Percentiles rank a stretch among this genome's conserved stretches.
phyloP scores from a whole-genome alignment of 2,329 filamentous ascomycete species.

The Talaromyces sp. region DNA sequence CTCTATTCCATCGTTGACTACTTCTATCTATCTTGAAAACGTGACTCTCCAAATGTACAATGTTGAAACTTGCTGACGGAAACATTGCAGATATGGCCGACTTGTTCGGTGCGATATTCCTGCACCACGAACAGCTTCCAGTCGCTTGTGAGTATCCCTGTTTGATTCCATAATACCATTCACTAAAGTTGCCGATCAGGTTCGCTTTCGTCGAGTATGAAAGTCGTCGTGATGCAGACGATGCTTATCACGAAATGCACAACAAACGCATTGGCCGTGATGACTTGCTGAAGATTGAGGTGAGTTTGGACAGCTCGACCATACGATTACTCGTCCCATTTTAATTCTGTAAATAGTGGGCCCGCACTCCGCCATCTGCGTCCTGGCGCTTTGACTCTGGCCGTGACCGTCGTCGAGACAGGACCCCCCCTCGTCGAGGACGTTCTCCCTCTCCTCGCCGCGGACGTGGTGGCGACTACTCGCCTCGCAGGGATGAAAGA shows the following conservation, averaged over 20 bases:
- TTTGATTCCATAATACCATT: conserved; percentile 21
- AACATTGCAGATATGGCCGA: conserved; percentile 76
- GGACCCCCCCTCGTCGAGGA: conserved; percentile 73
- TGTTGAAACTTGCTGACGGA: conserved; percentile 29
- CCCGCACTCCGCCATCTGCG: conserved; percentile 92
- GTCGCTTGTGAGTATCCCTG: conserved; percentile 75
- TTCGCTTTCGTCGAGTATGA: conserved; percentile 99
- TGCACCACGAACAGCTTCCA: conserved; percentile 86
- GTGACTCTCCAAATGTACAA: conserved; percentile 1
- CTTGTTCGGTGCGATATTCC: conserved; percentile 98
- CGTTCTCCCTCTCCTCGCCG: conserved; percentile 58
- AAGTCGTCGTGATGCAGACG: conserved; percentile 94
- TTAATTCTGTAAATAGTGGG: conserved; percentile 65
- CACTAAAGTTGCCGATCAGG: conserved; percentile 39
- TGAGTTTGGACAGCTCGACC: conserved; percentile 45
- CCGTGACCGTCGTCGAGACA: conserved; percentile 63
- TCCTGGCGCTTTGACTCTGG: conserved; percentile 98
- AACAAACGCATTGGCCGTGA: conserved; percentile 97
- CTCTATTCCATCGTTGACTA: conserved; percentile 13
- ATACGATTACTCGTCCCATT: not conserved
- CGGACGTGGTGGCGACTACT: conserved; percentile 64
- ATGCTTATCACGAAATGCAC: conserved; percentile 99
- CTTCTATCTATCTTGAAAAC: conserved; percentile 15
- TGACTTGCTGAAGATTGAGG: conserved; percentile 96
- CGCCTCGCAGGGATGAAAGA: conserved; percentile 83